Evolutionary conservation across 129 eudicot species (phyloP), one percentile per base, ranked within the genome.

Genomic region (Dittrichia graveolens): DNA sequence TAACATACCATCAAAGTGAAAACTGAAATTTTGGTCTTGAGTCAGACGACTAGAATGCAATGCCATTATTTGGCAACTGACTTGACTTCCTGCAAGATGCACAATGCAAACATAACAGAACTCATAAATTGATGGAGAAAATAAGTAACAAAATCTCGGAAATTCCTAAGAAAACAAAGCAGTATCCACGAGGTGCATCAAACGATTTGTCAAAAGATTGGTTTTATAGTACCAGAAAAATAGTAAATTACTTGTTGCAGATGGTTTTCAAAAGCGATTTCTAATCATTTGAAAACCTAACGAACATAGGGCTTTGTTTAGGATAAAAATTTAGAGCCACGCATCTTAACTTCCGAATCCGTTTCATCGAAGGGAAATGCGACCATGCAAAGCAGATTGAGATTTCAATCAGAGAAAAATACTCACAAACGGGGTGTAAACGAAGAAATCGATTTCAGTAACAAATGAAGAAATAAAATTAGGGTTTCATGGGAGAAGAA

Each of bases 1-100:
- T 10, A 59, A 15, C 46, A 7, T 83, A 89, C 96, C 96, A 46
- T 80, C 80, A 53, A 73, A 77, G 78, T 78, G 87, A 63, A 72
- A 71, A 64, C 71, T 80, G 45, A 82, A 66, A 77, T 88, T 85
- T 84, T 82, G 94, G 75, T 88, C 90, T 75, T 82, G 94, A 70
- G 75, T 70, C 49, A 80, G 18, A 47, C 78, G 85, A 47, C 55
- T 75, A 49, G 78, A 67, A 38, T 65, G 81, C 55, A 78, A 80
- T 38, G 86, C 89, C 94, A 88, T 87, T 38, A 34, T 31, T 55
- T 73, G 60, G 78, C 58, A 67, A 67, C 34, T 38, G 69, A 15
- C 60, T 60, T 73, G 53, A 62, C 49, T 74, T 42, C 12, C 61
- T 74, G 71, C 8, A 61, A 69, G 47, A 69, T 70, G 53, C 37